Percentiles rank a stretch among this genome's conserved stretches.
Evolutionary conservation across 345 rosid genomes (phyloP).

Genomic region (Eucalyptus melliodora): DNA sequence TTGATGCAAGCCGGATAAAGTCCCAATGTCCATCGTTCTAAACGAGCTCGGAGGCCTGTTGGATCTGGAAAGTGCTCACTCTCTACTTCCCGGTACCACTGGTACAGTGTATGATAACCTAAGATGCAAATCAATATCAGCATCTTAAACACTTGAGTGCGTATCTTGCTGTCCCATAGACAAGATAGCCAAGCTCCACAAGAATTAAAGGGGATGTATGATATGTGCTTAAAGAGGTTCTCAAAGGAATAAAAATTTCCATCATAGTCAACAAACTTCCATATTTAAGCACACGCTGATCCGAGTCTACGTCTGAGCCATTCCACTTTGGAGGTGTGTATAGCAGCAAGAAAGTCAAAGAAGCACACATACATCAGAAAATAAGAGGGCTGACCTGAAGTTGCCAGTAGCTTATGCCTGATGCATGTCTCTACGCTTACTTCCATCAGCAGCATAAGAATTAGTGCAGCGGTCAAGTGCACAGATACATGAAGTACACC

Average conservation of each 20-base stretch:
- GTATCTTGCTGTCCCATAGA: neutral
- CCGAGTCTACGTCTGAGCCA: neutral
- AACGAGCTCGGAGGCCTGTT: slow-evolving; percentile 87
- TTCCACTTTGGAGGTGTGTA: neutral
- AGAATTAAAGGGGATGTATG: neutral
- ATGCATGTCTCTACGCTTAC: slow-evolving; percentile 87
- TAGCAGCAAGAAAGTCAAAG: neutral
- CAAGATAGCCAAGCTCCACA: neutral
- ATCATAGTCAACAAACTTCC: neutral
- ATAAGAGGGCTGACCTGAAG: slow-evolving; percentile 43
- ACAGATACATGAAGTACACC: slow-evolving; percentile 86
- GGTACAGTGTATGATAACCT: slow-evolving; percentile 91
- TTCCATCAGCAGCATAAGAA: slow-evolving; percentile 92
- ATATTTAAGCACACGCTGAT: neutral
- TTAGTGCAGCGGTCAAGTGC: slow-evolving; percentile 78
- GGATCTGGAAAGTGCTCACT: slow-evolving; percentile 98
- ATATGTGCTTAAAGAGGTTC: neutral
- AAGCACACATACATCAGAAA: neutral
- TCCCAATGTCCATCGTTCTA: slow-evolving; percentile 97
- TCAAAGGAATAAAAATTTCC: neutral
- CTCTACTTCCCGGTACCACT: slow-evolving; percentile 94
- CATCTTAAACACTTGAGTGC: neutral
- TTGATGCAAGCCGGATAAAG: slow-evolving; percentile 97
- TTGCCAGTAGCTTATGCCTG: slow-evolving; percentile 86
- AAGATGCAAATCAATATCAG: neutral